phyloP scores from a whole-genome alignment of 148 eudicot species.

The Rheum nobile region DNA sequence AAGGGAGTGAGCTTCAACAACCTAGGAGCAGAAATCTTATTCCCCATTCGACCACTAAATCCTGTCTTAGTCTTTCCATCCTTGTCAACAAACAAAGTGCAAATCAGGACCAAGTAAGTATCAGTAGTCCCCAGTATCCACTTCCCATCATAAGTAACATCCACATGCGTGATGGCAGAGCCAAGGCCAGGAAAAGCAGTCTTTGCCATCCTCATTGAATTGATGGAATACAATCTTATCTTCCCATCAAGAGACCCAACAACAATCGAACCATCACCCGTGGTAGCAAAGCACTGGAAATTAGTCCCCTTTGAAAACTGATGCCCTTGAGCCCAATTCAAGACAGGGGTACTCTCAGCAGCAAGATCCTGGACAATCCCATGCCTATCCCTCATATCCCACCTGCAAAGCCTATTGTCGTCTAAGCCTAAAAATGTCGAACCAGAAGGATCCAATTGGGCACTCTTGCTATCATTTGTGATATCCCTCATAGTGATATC shows the following conservation, averaged over 20 bases:
- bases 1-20: conserved; percentile 42
- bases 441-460: conserved; percentile 83
- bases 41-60: conserved; percentile 82
- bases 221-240: conserved; percentile 79
- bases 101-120: conserved; percentile 79
- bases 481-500: conserved; percentile 89
- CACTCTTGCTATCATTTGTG: conserved; percentile 63
- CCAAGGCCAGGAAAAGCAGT: conserved; percentile 99
- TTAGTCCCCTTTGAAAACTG: conserved; percentile 90
- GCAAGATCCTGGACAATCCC: conserved; percentile 75
- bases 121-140: conserved; percentile 97
- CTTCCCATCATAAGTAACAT: conserved; percentile 96
- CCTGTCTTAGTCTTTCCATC: conserved; percentile 95
- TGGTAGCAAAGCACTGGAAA: conserved; percentile 88
- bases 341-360: conserved; percentile 42
- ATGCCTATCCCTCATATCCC: conserved; percentile 94
- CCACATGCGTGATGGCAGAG: conserved; percentile 84
- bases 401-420: conserved; percentile 78
- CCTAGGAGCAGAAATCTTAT: conserved; percentile 81
- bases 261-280: conserved; percentile 97
- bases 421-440: conserved; percentile 91
- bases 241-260: conserved; percentile 97
- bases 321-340: conserved; percentile 96
- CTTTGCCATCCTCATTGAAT: conserved; percentile 92
- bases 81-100: conserved; percentile 83